Evolutionary conservation across 768 basidiomycete genomes (phyloP).

Genomic region (Rhodotorula kratochvilovae): DNA sequence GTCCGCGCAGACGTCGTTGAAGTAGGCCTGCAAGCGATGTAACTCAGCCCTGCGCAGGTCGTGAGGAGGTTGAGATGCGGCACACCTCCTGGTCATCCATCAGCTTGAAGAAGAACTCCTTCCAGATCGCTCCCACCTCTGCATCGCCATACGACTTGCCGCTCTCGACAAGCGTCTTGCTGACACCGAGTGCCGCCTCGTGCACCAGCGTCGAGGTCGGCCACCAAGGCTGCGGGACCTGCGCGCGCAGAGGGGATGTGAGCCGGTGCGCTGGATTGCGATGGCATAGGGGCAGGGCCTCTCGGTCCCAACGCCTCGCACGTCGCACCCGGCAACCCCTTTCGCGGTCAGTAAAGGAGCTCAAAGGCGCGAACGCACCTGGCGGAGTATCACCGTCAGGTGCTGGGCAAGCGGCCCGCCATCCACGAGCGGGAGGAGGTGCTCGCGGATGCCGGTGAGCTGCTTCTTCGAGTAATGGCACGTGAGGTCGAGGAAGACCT

Average conservation of each 20-base stretch:
- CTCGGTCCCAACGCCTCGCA: too few species aligned
- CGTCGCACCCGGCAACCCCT: too few species aligned
- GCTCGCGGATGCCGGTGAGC: conserved; percentile 15
- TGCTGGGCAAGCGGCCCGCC: background rate
- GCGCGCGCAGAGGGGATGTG: background rate
- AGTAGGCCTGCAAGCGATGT: conserved; percentile 20
- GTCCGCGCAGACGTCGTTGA: conserved; percentile 21
- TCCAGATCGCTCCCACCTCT: background rate
- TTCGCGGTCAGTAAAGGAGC: too few species aligned
- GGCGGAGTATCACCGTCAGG: conserved; percentile 26
- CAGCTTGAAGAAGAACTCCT: conserved; percentile 24
- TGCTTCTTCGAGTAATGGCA: conserved; percentile 32
- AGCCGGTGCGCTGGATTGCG: too few species aligned
- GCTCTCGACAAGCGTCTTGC: conserved; percentile 8
- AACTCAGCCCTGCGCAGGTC: too few species aligned
- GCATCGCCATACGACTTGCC: conserved; percentile 6
- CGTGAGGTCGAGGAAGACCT: conserved; percentile 10
- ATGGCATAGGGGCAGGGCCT: too few species aligned
- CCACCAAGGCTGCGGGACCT: conserved; percentile 37
- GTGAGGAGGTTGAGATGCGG: background rate
- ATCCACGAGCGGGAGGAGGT: conserved; percentile 26
- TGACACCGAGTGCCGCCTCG: conserved; percentile 34
- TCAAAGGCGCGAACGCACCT: background rate
- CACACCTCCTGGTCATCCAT: conserved; percentile 34
- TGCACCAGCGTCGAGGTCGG: conserved; percentile 29